Percentiles rank a stretch among this genome's conserved stretches.
Evolutionary conservation across 2,329 filamentous ascomycete species (phyloP).

Genomic region (Akanthomyces lecanii): DNA sequence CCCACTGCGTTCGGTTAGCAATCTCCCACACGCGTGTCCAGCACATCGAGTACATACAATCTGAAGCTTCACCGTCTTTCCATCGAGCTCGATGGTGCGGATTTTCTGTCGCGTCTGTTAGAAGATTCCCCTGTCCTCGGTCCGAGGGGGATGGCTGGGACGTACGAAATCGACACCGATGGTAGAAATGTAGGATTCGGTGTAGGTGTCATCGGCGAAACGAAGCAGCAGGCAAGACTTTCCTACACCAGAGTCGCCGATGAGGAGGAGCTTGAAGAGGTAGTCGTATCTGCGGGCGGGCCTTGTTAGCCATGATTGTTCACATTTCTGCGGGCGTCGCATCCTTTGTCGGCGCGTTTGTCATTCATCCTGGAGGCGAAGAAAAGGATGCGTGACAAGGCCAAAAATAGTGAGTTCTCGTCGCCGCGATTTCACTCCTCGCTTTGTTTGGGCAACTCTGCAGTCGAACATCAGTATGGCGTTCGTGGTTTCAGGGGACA

Average conservation of each 20-base stretch:
- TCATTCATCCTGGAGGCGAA: neutral
- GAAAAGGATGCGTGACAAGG: neutral
- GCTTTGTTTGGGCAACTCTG: conserved; percentile 13
- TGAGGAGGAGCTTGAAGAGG: conserved; percentile 99
- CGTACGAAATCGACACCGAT: conserved; percentile 98
- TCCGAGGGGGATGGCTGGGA: conserved; percentile 24
- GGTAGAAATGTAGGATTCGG: conserved; percentile 98
- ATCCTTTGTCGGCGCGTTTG: neutral
- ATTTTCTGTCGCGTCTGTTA: conserved; percentile 69
- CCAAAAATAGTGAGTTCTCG: neutral
- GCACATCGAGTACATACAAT: conserved; percentile 64
- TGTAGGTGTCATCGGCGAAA: conserved; percentile 99
- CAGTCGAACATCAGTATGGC: conserved; percentile 18
- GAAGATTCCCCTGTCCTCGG: neutral
- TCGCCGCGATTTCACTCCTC: neutral
- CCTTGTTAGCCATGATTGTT: conserved; percentile 22
- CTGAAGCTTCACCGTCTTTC: conserved; percentile 99
- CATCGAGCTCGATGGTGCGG: conserved; percentile 97
- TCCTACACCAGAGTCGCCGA: conserved; percentile 99
- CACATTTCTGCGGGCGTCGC: conserved; percentile 10
- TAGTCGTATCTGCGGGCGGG: conserved; percentile 90
- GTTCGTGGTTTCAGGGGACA: conserved; percentile 24
- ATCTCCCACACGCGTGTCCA: neutral
- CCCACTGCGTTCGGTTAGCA: conserved; percentile 63
- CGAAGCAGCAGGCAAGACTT: conserved; percentile 98